A percentile compares a stretch with the other conserved stretches of the same genome.
Evolutionary conservation across 2,329 filamentous ascomycete species (phyloP).

Genomic region (Cercospora zeae-maydis): DNA sequence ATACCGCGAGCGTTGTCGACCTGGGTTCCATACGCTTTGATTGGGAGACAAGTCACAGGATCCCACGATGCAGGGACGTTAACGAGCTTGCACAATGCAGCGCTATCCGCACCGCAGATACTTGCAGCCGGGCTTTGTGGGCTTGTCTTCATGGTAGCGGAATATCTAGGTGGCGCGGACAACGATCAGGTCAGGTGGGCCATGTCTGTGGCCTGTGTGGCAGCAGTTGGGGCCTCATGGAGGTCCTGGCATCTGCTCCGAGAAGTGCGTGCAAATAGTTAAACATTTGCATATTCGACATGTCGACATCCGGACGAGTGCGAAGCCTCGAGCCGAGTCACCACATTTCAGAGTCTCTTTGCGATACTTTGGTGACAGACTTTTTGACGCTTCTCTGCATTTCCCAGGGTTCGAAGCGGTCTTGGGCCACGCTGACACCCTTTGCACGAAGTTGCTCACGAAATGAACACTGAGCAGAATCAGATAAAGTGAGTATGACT

Average conservation of each 20-base stretch:
- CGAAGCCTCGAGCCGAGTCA: not conserved
- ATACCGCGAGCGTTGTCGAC: not conserved
- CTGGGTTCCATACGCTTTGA: conserved; percentile 2
- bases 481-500: not conserved
- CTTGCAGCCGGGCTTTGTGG: not conserved
- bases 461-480: not conserved
- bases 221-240: not conserved
- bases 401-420: not conserved
- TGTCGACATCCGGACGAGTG: too few relatives aligned
- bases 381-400: not conserved
- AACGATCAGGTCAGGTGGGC: not conserved
- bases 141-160: not conserved
- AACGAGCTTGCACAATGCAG: conserved; percentile 11
- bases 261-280: not conserved
- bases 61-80: conserved; percentile 5
- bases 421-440: not conserved
- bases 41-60: not conserved
- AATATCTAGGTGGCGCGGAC: not conserved
- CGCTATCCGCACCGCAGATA: conserved; percentile 1
- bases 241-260: not conserved
- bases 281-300: not conserved
- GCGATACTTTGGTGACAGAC: not conserved
- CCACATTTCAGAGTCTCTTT: not conserved
- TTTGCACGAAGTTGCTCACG: not conserved
- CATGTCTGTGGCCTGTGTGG: not conserved